Conservation (phyloP, 2,329 filamentous ascomycete genomes). For the Beauveria varroae region DNA sequence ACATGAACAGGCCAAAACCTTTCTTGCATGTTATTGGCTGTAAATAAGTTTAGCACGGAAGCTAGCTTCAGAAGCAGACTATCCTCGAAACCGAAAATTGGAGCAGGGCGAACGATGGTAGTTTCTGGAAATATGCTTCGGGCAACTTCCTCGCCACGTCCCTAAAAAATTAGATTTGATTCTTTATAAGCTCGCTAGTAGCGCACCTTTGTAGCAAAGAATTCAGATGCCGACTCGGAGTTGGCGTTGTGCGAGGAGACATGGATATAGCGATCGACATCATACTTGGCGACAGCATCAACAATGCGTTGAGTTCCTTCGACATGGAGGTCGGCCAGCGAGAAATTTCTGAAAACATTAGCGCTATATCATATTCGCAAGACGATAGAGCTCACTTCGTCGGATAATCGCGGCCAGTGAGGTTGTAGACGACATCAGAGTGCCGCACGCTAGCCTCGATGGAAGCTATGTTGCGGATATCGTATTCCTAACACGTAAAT, state of each 20-base stretch:
- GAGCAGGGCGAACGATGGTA: constrained; percentile 89
- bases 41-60: constrained; percentile 71
- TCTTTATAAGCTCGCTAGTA: neutral
- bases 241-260: constrained; percentile 91
- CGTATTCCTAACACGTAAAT: constrained; percentile 64
- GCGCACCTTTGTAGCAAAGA: constrained; percentile 78
- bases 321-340: constrained; percentile 84
- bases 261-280: constrained; percentile 93
- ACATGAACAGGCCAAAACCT: constrained; percentile 88
- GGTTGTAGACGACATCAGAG: constrained; percentile 95
- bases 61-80: constrained; percentile 82
- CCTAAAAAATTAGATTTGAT: constrained; percentile 39
- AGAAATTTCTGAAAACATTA: constrained; percentile 71
- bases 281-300: constrained; percentile 94
- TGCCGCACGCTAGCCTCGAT: constrained; percentile 96
- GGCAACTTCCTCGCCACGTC: constrained; percentile 71
- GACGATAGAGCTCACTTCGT: constrained; percentile 63
- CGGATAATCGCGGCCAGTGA: constrained; percentile 88
- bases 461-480: constrained; percentile 86
- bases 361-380: constrained; percentile 22
- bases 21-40: constrained; percentile 89
- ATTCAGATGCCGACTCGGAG: constrained; percentile 73
- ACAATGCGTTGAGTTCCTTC: constrained; percentile 88
- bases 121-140: constrained; percentile 92
- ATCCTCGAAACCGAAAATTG: constrained; percentile 93